Evolutionary conservation across 176 grass and related monocot species (phyloP).

Genomic region (Oryza officinalis): DNA sequence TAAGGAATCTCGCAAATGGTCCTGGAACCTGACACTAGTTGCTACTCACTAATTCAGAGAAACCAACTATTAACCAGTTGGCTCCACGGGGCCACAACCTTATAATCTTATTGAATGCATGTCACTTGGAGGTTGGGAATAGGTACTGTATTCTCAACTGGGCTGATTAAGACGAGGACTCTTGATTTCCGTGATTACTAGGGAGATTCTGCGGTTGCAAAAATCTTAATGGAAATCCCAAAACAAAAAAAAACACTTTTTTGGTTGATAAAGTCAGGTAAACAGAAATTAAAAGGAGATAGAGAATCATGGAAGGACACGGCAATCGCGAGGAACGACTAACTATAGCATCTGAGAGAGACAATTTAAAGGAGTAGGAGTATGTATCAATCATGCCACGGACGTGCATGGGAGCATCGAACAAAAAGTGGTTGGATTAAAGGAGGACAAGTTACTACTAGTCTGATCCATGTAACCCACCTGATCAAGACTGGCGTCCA

Average conservation of each 20-base stretch:
- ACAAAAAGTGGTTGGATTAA: constrained; percentile 12
- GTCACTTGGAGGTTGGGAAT: not conserved
- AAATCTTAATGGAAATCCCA: not conserved
- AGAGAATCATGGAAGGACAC: not conserved
- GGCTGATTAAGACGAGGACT: not conserved
- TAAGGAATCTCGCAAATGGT: constrained; percentile 29
- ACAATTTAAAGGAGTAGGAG: constrained; percentile 18
- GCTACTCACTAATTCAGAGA: constrained; percentile 23
- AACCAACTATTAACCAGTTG: constrained; percentile 25
- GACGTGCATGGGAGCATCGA: constrained; percentile 43
- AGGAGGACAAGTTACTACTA: not conserved
- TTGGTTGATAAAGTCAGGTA: not conserved
- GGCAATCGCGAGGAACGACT: constrained; percentile 40
- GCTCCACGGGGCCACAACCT: not conserved
- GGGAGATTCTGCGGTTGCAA: not conserved
- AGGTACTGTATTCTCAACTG: not conserved
- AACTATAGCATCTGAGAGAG: not conserved
- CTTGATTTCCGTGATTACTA: not conserved
- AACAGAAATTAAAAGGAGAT: not conserved
- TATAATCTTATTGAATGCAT: constrained; percentile 7
- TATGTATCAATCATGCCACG: constrained; percentile 31
- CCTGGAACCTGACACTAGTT: constrained; percentile 37
- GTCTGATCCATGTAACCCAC: constrained; percentile 27
- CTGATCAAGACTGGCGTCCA: constrained; percentile 61
- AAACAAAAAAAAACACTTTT: not conserved